These are phyloP conservation scores for Biscogniauxia mediterranea DNA, from an alignment of 2,329 filamentous ascomycete species.

Conservation along the genomic window DNA sequence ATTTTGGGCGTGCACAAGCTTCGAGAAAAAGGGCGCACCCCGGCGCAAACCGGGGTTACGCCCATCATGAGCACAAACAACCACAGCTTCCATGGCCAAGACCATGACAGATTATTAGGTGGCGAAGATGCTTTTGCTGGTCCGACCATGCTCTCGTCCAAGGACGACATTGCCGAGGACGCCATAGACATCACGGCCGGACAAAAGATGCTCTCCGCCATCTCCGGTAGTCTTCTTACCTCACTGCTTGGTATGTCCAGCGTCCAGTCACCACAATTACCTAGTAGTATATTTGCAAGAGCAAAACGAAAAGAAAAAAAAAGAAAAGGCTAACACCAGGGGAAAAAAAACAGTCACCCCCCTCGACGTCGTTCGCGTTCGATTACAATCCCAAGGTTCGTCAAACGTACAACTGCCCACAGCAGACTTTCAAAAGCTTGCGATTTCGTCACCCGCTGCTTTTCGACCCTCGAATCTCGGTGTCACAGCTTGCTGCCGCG, in stretches of 20 bases:
- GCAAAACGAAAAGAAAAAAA: background rate
- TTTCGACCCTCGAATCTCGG: conserved; percentile 79
- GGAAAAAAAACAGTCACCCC: conserved; percentile 68
- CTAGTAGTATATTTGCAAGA: background rate
- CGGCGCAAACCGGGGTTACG: conserved; percentile 26
- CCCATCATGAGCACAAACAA: conserved; percentile 25
- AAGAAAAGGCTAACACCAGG: conserved; percentile 13
- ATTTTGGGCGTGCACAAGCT: background rate
- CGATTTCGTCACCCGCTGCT: conserved; percentile 59
- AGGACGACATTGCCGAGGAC: conserved; percentile 40
- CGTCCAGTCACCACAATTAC: conserved; percentile 3
- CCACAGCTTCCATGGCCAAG: conserved; percentile 31
- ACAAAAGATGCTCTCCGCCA: conserved; percentile 95
- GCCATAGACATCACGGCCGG: conserved; percentile 69
- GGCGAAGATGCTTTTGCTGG: conserved; percentile 36
- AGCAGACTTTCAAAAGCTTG: conserved; percentile 55
- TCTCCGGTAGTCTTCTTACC: conserved; percentile 85
- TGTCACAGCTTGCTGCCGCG: conserved; percentile 90
- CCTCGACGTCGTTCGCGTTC: conserved; percentile 93
- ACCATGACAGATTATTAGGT: conserved; percentile 37
- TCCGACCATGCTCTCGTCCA: conserved; percentile 32
- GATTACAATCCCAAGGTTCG: conserved; percentile 76
- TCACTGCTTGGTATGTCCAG: conserved; percentile 72
- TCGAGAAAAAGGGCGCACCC: conserved; percentile 20
- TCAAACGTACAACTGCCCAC: conserved; percentile 43